These are phyloP conservation scores for Penicillium brasilianum DNA, from an alignment of 2,329 filamentous ascomycete species.

Conservation along the genomic window DNA sequence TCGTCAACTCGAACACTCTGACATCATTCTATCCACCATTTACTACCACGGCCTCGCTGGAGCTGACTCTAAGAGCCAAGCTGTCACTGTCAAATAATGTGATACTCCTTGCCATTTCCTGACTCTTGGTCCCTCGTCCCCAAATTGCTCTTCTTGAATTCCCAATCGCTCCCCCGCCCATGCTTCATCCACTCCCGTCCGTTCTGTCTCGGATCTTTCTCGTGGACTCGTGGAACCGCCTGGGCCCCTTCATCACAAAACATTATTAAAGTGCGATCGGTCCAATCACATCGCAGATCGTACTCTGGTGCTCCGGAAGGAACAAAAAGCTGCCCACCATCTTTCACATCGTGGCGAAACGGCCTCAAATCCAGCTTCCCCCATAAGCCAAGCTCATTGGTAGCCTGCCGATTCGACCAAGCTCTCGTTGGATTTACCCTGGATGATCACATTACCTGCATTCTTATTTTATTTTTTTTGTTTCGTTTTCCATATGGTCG, in stretches of 20 bases:
- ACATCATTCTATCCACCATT: constrained; percentile 18
- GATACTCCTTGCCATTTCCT: neutral
- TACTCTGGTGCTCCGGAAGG: neutral
- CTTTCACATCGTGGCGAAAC: neutral
- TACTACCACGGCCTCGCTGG: neutral
- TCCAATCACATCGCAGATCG: constrained; percentile 8
- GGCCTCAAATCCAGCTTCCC: neutral
- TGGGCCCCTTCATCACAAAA: constrained; percentile 10
- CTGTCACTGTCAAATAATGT: neutral
- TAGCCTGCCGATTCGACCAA: constrained; percentile 1
- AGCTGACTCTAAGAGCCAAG: neutral
- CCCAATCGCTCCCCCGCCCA: too few species aligned
- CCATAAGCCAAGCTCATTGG: neutral
- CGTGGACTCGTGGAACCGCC: constrained; percentile 1
- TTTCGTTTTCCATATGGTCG: constrained; percentile 7
- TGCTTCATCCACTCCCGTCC: too few species aligned
- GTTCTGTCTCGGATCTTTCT: neutral
- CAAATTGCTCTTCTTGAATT: neutral
- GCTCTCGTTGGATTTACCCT: neutral
- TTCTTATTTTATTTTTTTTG: neutral
- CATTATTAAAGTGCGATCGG: neutral
- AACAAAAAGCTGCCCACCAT: constrained; percentile 12
- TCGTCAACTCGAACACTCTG: constrained; percentile 9
- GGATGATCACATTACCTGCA: constrained; percentile 10
- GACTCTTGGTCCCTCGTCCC: neutral